Evolutionary conservation across 2,329 filamentous ascomycete genomes (phyloP), one percentile per base, ranked within the genome.

Genomic region (Colletotrichum sp.): DNA sequence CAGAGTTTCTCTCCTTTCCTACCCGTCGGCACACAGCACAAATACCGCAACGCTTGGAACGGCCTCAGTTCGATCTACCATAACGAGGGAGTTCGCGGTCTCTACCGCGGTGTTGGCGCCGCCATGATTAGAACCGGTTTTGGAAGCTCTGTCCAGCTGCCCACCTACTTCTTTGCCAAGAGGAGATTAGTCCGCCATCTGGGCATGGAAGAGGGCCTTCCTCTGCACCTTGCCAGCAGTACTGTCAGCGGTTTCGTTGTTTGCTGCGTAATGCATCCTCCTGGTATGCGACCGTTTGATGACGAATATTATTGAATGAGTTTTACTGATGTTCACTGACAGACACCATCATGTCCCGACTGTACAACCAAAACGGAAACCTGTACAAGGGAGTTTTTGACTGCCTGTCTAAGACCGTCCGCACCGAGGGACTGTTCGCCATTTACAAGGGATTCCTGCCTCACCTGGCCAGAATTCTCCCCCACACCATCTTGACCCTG

Each of bases 361-460:
- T 99, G 89, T 99, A 99, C 89, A 99, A 99, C 88, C 97, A 99
- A 85, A 98, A 96, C 77, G 97, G 97, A 68, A 98, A 98, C 83
- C 90, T 99, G n/a, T 99, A 99, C 89, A 93, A 91, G 80, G 95
- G 96, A 75, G 95, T 98, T 6, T 95, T 98, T 78, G 97, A 99
- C 86, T 99, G 97, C 84, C 86, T 99, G 76, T 92, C 91, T 83
- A 96, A 98, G 87, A 99, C 97, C 0, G 90, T 99, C 77, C 94
- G 93, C 83, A 98, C 95, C 0, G 97, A 99, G 84, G 97, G 97
- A 26, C 81, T 98, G 68, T 87, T 99, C 63, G 97, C 97, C 77
- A 95, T 99, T 75, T 99, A 99, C 89, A 99, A 99, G 89, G 97
- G 97, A 75, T 98, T 98, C 88, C 92, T 98, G 82, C 97, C 97